Conservation (phyloP, 164 flowering plant genomes). For the Vitis rupestris region DNA sequence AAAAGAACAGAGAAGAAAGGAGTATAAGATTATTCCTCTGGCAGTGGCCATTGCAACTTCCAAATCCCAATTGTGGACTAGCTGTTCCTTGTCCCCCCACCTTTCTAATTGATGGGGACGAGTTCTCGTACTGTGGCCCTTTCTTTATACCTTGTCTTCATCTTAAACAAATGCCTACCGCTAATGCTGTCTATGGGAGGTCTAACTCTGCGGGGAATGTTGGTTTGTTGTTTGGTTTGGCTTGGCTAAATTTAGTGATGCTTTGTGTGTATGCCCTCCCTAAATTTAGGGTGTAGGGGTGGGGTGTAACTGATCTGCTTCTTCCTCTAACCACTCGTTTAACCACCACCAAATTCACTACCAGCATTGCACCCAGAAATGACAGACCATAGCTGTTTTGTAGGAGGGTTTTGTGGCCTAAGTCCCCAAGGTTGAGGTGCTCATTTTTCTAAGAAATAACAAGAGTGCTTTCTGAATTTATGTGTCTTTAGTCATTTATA, state of each 20-base stretch:
- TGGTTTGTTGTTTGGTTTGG: neutral
- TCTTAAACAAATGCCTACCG: neutral
- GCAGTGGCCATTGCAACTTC: neutral
- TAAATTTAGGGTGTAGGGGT: neutral
- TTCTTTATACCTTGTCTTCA: constrained; percentile 3
- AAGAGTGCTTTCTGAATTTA: too few relatives aligned
- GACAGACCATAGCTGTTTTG: neutral
- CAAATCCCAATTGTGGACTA: neutral
- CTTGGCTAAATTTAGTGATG: constrained; percentile 5
- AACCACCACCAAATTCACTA: constrained; percentile 2
- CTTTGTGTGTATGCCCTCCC: neutral
- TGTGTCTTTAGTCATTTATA: too few relatives aligned
- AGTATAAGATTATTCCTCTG: neutral
- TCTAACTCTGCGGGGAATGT: neutral
- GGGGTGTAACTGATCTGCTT: neutral
- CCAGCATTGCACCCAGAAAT: constrained; percentile 1
- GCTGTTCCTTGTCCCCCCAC: too few relatives aligned
- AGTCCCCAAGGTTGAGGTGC: too few relatives aligned
- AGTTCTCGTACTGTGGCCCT: too few relatives aligned
- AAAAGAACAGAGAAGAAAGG: constrained; percentile 21
- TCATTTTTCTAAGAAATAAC: too few relatives aligned
- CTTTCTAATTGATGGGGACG: too few relatives aligned
- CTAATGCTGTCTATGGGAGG: neutral
- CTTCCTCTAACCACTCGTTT: neutral
- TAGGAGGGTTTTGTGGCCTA: neutral